Conservation (phyloP, 768 basidiomycete species). For the Cystobasidium tubakii region DNA sequence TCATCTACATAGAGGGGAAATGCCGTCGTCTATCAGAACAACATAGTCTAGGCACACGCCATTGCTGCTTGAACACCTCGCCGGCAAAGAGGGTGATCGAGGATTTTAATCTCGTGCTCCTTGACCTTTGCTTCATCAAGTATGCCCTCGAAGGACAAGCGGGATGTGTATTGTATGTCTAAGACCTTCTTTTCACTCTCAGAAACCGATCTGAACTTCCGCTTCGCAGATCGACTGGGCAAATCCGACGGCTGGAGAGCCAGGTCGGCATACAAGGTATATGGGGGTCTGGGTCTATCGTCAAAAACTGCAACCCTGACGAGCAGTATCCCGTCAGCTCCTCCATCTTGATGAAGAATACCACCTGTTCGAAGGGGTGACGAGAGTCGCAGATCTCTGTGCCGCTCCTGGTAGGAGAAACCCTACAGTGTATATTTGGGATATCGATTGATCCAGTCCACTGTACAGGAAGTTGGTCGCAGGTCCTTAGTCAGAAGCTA, state of each 20-base stretch:
- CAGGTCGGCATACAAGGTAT: slow-evolving; percentile 48
- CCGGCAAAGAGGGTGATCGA: too few relatives aligned
- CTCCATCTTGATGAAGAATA: slow-evolving; percentile 49
- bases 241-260: slow-evolving; percentile 46
- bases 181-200: not conserved
- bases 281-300: not conserved
- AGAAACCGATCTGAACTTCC: not conserved
- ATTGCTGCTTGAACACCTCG: too few relatives aligned
- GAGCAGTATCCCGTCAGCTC: slow-evolving; percentile 36
- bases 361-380: slow-evolving; percentile 45
- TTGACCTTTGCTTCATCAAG: not conserved
- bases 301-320: not conserved
- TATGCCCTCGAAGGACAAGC: slow-evolving; percentile 37
- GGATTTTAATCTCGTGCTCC: not conserved
- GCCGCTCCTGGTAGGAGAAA: slow-evolving; percentile 46
- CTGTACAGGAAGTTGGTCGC: slow-evolving; percentile 50
- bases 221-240: slow-evolving; percentile 17
- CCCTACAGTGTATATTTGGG: not conserved
- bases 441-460: not conserved
- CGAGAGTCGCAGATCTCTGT: slow-evolving; percentile 47
- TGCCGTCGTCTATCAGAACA: too few relatives aligned
- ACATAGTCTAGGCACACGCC: too few relatives aligned
- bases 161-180: slow-evolving; percentile 33
- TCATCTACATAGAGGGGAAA: too few relatives aligned
- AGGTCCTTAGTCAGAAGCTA: slow-evolving; percentile 50